Percentiles rank a stretch among this genome's conserved stretches.
phyloP scores from a whole-genome alignment of 2,329 filamentous ascomycete species.

The Botrytis hyacinthi region DNA sequence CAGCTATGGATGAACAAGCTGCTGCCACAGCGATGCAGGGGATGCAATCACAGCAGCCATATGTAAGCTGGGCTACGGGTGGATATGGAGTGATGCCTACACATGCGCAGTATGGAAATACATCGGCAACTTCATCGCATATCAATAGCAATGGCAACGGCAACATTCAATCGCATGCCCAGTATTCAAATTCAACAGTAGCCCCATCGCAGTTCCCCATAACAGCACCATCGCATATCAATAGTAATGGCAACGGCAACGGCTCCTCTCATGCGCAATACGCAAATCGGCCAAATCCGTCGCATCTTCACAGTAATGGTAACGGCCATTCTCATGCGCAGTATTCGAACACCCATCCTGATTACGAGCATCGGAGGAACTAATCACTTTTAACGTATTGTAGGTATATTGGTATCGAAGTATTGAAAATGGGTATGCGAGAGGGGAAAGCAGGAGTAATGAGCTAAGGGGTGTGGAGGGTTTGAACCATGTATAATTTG shows the following conservation, averaged over 20 bases:
- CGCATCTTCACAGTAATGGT: neutral
- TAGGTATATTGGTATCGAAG: neutral
- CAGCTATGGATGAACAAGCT: slow-evolving; percentile 1
- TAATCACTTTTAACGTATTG: neutral
- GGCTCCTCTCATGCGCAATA: neutral
- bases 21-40: neutral
- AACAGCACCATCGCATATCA: too few relatives aligned
- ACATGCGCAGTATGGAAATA: neutral
- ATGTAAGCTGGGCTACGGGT: neutral
- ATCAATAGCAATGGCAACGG: neutral
- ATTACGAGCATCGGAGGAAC: neutral
- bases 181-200: neutral
- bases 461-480: neutral
- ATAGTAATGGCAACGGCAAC: neutral
- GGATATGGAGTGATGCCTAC: neutral
- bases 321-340: neutral
- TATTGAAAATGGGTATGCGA: neutral
- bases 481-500: neutral
- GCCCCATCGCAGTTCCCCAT: neutral
- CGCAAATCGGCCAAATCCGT: neutral
- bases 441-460: neutral
- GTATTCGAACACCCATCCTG: neutral
- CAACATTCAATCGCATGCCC: neutral
- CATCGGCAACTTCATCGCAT: neutral
- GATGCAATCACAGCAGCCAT: slow-evolving; percentile 5